phyloP scores from a whole-genome alignment of 2,329 filamentous ascomycete genomes.

The Botrytis elliptica region DNA sequence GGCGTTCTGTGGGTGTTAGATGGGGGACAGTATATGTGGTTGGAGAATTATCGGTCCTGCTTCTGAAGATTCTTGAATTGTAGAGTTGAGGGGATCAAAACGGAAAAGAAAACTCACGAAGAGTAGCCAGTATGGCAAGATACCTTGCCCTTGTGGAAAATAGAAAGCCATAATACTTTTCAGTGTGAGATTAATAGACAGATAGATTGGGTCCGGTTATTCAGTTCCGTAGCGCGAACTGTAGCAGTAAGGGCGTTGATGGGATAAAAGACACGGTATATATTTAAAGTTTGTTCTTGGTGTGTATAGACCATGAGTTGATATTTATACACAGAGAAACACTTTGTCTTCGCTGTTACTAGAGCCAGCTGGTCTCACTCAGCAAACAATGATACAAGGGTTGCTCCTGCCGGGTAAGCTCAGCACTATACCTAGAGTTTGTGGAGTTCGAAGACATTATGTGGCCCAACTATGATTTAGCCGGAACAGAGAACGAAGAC shows the following conservation, averaged over 20 bases:
- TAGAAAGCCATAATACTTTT: background rate
- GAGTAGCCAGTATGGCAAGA: background rate
- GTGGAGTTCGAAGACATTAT: background rate
- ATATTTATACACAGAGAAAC: background rate
- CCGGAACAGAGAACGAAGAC: background rate
- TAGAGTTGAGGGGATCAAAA: fast-evolving
- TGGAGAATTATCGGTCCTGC: too few species aligned
- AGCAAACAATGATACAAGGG: background rate
- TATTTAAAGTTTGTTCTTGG: background rate
- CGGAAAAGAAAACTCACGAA: background rate
- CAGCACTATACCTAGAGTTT: background rate
- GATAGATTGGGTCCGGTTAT: too few species aligned
- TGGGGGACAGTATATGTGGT: too few species aligned
- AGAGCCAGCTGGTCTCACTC: background rate
- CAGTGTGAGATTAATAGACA: too few species aligned
- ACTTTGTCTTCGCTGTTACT: background rate
- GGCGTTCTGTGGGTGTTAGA: background rate
- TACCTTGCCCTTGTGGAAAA: background rate
- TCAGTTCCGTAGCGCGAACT: too few species aligned
- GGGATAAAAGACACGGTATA: background rate
- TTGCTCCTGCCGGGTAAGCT: background rate
- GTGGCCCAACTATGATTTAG: background rate
- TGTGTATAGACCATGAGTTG: too few species aligned
- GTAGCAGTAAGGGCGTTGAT: background rate
- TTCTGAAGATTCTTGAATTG: background rate